Evolutionary conservation across 129 eudicot genomes (phyloP), one percentile per base, ranked within the genome.

Genomic region (Arctium minus): DNA sequence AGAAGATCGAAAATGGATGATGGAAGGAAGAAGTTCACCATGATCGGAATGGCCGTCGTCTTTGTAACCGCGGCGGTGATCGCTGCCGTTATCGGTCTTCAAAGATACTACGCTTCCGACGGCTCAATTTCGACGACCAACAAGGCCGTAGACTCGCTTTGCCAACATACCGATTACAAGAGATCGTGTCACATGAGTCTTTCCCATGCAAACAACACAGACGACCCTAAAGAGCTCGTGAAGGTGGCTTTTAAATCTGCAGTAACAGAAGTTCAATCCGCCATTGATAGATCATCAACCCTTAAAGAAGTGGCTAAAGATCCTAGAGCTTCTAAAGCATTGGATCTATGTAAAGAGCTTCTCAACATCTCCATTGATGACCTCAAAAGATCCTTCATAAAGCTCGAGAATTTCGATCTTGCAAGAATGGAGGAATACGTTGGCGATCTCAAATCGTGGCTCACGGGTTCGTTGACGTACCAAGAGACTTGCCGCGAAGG

Each of bases 401-500:
- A 85, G 71, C 82, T 92, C 1, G 86, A 80, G 2, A 15, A 10
- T 2, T 82, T 88, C 9, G 90, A 91, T 12, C 3, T 27, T 6
- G 27, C 27, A 13, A 81, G 82, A 70, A 6, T 82, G n/a, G 86
- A 86, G 31, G 87, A 89, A 4, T 78, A 76, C 6, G 72, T 85
- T 3, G 86, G 53, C 1, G 91, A 91, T 74, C 81, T 93, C 35
- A 86, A 87, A 77, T 79, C 86, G n/a, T 95, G 98, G 99, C 88
- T 95, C 15, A 91, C 97, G 13, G 98, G 88, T 18, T 78, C 92
- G 3, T 36, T 89, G 17, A 88, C 94, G 4, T 87, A 87, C 81
- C 93, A 94, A 76, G 93, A 85, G 27, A 94, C 96, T 32, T 92
- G 98, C 64, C 30, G 87, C 1, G 98, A 94, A 38, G 97, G 91